Base-by-base conservation (phyloP, 495 filamentous ascomycete species). In the Lichina pygmaea region DNA sequence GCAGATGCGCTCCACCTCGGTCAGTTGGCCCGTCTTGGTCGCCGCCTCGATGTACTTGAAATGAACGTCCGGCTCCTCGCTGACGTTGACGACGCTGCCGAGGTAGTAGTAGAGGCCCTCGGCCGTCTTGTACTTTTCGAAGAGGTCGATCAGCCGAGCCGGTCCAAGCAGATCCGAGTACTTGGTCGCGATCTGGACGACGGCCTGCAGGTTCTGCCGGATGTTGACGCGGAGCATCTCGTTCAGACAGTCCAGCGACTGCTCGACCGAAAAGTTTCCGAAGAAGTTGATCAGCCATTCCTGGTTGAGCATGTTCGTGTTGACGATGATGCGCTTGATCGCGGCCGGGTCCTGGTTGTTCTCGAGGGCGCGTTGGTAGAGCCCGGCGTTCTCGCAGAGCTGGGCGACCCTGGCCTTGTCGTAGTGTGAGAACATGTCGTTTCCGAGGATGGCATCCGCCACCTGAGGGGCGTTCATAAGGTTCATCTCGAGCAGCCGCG, bases 1-100 rank as follows among this genome's bases (percentile, higher is more conserved):
- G 64, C 86, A 94, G 56, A 99, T 84, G 31, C 89, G 80, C 66
- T 95, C 89, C 34, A 99, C 89, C 57, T 99, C 89, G 46, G 77
- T 80, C 51, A 92, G 70, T 58, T 99, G 86, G 8, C 72, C 71
- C 71, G 91, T 91, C 54, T 73, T 75, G 43, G 86, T 93, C 33
- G 91, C 89, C 46, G 91, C 85, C 63, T 95, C 84, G 44, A 99
- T 91, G 60, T 99, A 99, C 68, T 99, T 99, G 75, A 93, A 99
- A 59, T 82, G 75, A 38, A 99, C 89, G 54, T 99, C 91, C 17
- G 77, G 63, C 54, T 99, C 91, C 60, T 94, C 81, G 49, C 81
- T 91, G 24, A 99, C 62, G 57, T 99, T 99, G 61, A 99, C 89
- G 50, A 99, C 86, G 56, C 84, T 89, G 44, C 86, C 86, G 45